Evolutionary conservation across 495 filamentous ascomycete genomes (phyloP), one percentile per base, ranked within the genome.

Genomic region (Aspergillus bertholletiae): DNA sequence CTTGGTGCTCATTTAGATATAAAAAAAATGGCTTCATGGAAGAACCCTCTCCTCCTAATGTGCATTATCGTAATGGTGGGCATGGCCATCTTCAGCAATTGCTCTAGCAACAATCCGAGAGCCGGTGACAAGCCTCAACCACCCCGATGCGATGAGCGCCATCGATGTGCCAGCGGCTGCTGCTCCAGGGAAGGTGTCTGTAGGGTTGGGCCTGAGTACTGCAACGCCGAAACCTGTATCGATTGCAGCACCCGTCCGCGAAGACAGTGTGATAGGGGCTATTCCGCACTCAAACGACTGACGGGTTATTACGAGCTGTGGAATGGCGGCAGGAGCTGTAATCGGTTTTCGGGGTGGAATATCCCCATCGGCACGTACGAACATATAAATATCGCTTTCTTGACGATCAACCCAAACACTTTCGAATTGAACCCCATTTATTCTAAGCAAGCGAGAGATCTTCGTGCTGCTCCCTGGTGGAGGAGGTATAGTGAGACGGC

Each of bases 351-450:
- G 46, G 23, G 23, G 7, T 1, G n/a, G 5, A 32, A 34, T 15
- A 49, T 49, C 8, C 46, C 24, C 20, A 18, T 1, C 15, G 46
- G 9, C 5, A 34, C 27, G 6, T 49, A 49, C 24, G n/a, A 7
- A n/a, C 46, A 49, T 21, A 21, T 49, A 5, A 49, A 49, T 30
- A 2, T 49, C 24, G 46, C 46, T 30, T 49, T 49, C 20, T 7
- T 18, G 13, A 34, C 27, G 8, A 49, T 49, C n/a, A 34, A 32
- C 46, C 24, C 46, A 6, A 5, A 32, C 24, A 49, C 46, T 6
- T 49, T 49, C 24, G 46, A 49, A 27, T 5, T 49, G 12, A 49
- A 34, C 23, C 44, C 23, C 22, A 21, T 49, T 8, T 18, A 30
- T 27, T 15, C 8, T 6, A 23, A 30, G 5, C 46, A 49, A 13